Evolutionary conservation across 169 alveolate species (phyloP).

Genomic region (Eimeria maxima): DNA sequence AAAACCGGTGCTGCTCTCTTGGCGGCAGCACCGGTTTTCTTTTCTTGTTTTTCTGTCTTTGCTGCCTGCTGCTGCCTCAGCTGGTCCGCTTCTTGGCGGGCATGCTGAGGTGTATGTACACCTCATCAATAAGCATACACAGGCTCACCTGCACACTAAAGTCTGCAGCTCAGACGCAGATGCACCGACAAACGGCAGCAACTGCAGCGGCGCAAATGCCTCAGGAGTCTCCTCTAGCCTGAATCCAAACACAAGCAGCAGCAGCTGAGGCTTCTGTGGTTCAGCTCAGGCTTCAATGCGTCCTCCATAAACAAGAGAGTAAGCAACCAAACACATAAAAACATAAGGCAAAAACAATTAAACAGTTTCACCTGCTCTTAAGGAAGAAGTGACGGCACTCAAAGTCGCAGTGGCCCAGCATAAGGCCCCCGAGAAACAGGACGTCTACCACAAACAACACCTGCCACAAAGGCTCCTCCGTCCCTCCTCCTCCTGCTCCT

Average conservation of each 20-base stretch:
- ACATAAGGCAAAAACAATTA: too few relatives aligned
- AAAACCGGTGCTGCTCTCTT: too few relatives aligned
- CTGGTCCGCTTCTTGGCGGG: too few relatives aligned
- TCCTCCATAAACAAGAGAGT: background rate
- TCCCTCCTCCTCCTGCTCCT: background rate
- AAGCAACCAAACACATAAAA: background rate
- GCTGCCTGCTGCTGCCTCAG: too few relatives aligned
- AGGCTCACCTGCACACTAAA: background rate
- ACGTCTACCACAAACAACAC: conserved; percentile 76
- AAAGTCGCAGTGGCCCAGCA: conserved; percentile 79
- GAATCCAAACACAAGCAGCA: background rate
- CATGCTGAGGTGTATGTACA: too few relatives aligned
- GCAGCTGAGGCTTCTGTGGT: conserved; percentile 11
- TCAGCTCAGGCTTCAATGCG: too few relatives aligned
- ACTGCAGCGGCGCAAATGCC: conserved; percentile 58
- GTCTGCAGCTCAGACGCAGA: conserved; percentile 27
- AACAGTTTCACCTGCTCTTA: conserved; percentile 37
- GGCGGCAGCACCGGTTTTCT: too few relatives aligned
- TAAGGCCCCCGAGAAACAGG: conserved; percentile 69
- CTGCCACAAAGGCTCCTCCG: conserved; percentile 50
- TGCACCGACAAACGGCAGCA: conserved; percentile 49
- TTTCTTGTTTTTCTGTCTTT: too few relatives aligned
- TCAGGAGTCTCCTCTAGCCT: conserved; percentile 38
- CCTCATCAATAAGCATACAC: background rate
- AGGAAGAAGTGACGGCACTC: conserved; percentile 78